Evolutionary conservation across 225 moss, liverwort and hornwort genomes (phyloP).

Genomic region (Rhytidiadelphus loreus): DNA sequence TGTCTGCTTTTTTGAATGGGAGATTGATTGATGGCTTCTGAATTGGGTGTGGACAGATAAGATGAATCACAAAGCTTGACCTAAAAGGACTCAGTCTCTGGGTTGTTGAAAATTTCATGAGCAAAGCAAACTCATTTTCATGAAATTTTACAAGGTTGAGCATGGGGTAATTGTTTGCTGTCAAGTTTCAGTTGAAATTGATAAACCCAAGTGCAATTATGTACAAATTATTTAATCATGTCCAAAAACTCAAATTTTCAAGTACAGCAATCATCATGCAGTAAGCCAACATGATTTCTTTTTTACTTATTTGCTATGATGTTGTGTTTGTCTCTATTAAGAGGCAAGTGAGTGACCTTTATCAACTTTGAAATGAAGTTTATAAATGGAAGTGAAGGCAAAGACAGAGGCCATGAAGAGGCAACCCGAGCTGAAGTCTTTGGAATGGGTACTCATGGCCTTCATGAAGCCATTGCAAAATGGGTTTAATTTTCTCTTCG

Average conservation of each 20-base stretch:
- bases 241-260: neutral
- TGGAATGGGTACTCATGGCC: neutral
- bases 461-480: neutral
- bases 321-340: neutral
- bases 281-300: neutral
- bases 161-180: neutral
- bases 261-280: too few relatives aligned
- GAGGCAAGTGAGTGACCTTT: neutral
- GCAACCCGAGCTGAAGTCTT: neutral
- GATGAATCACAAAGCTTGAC: too few relatives aligned
- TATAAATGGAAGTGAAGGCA: conserved; percentile 3
- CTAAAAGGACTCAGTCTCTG: too few relatives aligned
- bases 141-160: neutral
- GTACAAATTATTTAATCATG: neutral
- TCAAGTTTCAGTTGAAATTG: neutral
- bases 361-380: conserved; percentile 2
- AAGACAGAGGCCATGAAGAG: conserved; percentile 16
- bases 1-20: neutral
- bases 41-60: neutral
- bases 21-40: neutral
- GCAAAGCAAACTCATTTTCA: neutral
- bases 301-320: neutral
- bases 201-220: neutral
- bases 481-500: neutral
- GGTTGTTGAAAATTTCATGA: neutral